phyloP scores from a whole-genome alignment of 2,329 filamentous ascomycete species.

The Lecanicillium sp. region DNA sequence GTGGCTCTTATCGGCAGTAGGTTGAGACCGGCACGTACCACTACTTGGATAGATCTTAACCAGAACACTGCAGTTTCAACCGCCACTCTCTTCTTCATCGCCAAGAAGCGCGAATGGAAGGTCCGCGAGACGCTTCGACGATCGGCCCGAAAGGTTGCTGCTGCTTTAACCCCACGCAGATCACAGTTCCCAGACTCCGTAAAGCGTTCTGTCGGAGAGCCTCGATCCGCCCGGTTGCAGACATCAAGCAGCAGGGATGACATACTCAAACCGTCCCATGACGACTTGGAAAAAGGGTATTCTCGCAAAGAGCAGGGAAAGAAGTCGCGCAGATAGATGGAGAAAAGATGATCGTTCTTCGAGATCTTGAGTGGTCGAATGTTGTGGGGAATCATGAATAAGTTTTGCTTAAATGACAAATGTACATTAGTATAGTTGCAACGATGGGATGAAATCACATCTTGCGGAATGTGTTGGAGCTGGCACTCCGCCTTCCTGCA shows the following conservation, averaged over 20 bases:
- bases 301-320: conserved; percentile 31
- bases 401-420: conserved; percentile 2
- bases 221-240: conserved; percentile 35
- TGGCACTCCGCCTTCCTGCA: conserved; percentile 61
- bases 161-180: conserved; percentile 56
- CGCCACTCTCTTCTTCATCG: conserved; percentile 66
- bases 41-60: background rate
- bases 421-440: conserved; percentile 15
- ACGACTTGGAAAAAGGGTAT: conserved; percentile 55
- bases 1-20: conserved; percentile 64
- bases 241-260: conserved; percentile 49
- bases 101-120: conserved; percentile 82
- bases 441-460: conserved; percentile 39
- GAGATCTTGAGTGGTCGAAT: background rate
- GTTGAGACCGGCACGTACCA: conserved; percentile 15
- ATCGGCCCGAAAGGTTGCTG: conserved; percentile 58
- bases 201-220: conserved; percentile 34
- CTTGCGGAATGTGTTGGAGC: conserved; percentile 66
- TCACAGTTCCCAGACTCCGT: conserved; percentile 54
- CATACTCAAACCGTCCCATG: conserved; percentile 48
- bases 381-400: conserved; percentile 5
- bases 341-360: background rate
- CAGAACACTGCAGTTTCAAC: conserved; percentile 46
- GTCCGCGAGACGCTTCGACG: conserved; percentile 64
- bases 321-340: background rate